Percentiles rank a stretch among this genome's conserved stretches.
These are phyloP conservation scores for Vitrella brassicaformis DNA, from an alignment of 73 alveolate genomes.

Conservation along the genomic window DNA sequence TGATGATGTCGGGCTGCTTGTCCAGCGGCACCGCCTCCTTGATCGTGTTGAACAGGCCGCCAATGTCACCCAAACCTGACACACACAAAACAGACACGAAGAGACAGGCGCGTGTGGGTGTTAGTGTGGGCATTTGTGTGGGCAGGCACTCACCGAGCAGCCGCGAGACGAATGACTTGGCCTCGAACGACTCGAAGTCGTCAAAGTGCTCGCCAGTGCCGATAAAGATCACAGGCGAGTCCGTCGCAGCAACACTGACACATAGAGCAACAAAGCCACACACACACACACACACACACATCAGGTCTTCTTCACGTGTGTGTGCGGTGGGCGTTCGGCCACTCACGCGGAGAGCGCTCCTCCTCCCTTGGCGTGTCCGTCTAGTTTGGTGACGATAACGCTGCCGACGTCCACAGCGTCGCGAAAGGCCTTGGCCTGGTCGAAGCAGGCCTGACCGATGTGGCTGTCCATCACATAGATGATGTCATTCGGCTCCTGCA, in stretches of 20 bases:
- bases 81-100: neutral
- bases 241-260: slow-evolving; percentile 79
- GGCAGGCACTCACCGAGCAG: no score
- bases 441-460: slow-evolving; percentile 85
- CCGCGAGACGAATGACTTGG: slow-evolving; percentile 85
- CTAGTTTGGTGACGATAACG: slow-evolving; percentile 94
- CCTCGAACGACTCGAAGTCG: slow-evolving; percentile 87
- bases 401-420: slow-evolving; percentile 93
- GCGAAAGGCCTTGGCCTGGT: slow-evolving; percentile 78
- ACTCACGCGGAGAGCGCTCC: slow-evolving; percentile 88
- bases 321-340: no score
- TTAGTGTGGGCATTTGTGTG: no score
- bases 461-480: slow-evolving; percentile 90
- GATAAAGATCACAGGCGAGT: slow-evolving; percentile 85
- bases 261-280: neutral
- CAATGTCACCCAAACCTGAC: neutral
- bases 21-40: slow-evolving; percentile 85
- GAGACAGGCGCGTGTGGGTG: no score
- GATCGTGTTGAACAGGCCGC: slow-evolving; percentile 74
- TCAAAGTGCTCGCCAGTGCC: slow-evolving; percentile 98
- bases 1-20: slow-evolving; percentile 80
- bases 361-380: slow-evolving; percentile 99
- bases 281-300: neutral
- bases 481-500: slow-evolving; percentile 85
- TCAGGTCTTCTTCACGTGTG: no score